Percentiles rank a stretch among this genome's conserved stretches.
Conservation (phyloP, 2,329 filamentous ascomycete species). For the Stemphylium beticola region DNA sequence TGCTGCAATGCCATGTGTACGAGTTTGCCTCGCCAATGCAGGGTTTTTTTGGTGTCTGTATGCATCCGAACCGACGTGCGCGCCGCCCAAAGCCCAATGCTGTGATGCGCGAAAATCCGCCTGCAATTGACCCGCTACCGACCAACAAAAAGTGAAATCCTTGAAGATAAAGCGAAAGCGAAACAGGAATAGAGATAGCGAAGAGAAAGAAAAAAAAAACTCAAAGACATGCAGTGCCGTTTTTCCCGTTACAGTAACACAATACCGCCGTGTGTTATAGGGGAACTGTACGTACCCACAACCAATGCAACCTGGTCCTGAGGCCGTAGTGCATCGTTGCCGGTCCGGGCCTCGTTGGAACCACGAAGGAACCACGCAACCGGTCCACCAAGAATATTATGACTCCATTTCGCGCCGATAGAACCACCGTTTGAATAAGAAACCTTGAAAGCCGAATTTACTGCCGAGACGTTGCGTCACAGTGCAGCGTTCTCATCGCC, state of each 20-base stretch:
- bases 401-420: conserved; percentile 18
- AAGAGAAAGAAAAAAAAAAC: not conserved
- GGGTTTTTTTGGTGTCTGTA: conserved; percentile 2
- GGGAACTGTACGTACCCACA: conserved; percentile 12
- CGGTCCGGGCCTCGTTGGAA: conserved; percentile 11
- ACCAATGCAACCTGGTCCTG: conserved; percentile 24
- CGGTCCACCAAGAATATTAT: conserved; percentile 9
- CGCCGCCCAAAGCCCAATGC: conserved; percentile 16
- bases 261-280: conserved; percentile 19
- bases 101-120: conserved; percentile 2
- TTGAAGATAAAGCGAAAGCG: not conserved
- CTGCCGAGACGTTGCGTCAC: conserved; percentile 6
- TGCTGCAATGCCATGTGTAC: conserved; percentile 33
- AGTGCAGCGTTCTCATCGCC: conserved; percentile 7
- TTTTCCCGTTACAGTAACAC: conserved; percentile 17
- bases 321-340: conserved; percentile 20
- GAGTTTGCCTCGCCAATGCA: conserved; percentile 27
- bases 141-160: not conserved
- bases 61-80: conserved; percentile 10
- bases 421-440: conserved; percentile 9
- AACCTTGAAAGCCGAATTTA: conserved; percentile 1
- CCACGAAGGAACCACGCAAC: not conserved
- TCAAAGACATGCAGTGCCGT: conserved; percentile 10
- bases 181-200: not conserved
- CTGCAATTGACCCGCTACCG: not conserved